Base-by-base conservation (phyloP, 2,329 filamentous ascomycete species). In the Fusarium tjaetaba region DNA sequence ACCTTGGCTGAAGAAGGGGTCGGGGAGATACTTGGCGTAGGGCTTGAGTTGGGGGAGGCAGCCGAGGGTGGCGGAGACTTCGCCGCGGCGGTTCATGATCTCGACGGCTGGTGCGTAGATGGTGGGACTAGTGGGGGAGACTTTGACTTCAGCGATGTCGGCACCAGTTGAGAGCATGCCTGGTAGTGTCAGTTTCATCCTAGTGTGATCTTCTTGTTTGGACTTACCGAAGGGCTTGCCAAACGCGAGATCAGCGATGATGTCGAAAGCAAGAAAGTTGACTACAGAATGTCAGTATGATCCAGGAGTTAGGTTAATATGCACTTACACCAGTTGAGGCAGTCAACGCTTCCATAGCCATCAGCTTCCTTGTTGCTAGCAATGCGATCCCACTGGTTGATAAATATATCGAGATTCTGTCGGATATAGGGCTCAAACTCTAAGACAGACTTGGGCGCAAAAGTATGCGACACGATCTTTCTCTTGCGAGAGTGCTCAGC, bases 371-470 rank as follows among this genome's bases (percentile, higher is more conserved):
- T 87, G 90, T 22, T 86, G 86, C 41, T 79, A 9, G 81, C 84
- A 85, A 15, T 95, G 82, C 26, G 84, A 79, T 94, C 93, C 90
- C 94, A 95, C 79, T 94, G 90, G 72, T 85, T 85, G 30, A 93
- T 90, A 65, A 97, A 93, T n/a, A 91, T 84, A 70, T 92, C 90
- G 11, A 97, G 87, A 80, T 97, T 97, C 75, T 88, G 85, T 79
- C 93, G 91, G 76, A 97, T 96, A 82, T 96, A 97, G 57, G 94
- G 93, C 85, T 97, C 95, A 79, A 97, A 97, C 80, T 97, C 91
- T 58, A 88, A 86, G 53, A 97, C 88, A 16, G 90, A 93, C 84
- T 96, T 97, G 67, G 92, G 88, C 28, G 91, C 93, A 84, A 97
- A 97, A n/a, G 94, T 97, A 82, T 97, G 94, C 4, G 93, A 91